phyloP scores from a whole-genome alignment of 768 basidiomycete genomes.

The Suillus weaverae region DNA sequence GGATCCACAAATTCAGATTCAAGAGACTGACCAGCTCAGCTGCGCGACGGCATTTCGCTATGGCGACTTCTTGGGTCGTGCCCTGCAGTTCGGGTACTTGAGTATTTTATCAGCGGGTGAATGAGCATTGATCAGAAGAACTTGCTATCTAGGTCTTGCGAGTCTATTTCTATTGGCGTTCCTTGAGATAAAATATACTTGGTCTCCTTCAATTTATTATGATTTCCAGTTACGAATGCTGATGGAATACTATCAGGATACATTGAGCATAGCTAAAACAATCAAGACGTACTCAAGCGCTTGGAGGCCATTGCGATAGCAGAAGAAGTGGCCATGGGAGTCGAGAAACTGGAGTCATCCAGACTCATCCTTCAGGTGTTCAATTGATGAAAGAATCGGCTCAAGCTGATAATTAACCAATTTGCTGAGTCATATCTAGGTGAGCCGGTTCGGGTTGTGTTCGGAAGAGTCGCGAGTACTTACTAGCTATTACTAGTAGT shows the following conservation, averaged over 20 bases:
- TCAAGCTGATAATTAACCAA: background rate
- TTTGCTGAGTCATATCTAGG: constrained; percentile 1
- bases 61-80: constrained; percentile 85
- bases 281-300: constrained; percentile 25
- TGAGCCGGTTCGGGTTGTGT: constrained; percentile 8
- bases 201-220: constrained; percentile 90
- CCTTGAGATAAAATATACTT: constrained; percentile 74
- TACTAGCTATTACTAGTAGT: background rate
- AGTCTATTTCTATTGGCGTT: constrained; percentile 70
- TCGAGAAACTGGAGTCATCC: background rate
- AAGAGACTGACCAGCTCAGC: constrained; percentile 65
- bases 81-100: constrained; percentile 95
- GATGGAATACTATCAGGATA: constrained; percentile 14
- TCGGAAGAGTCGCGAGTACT: background rate
- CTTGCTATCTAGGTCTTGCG: constrained; percentile 79
- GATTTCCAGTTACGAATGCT: constrained; percentile 96
- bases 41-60: constrained; percentile 81
- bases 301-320: constrained; percentile 20
- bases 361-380: background rate
- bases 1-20: background rate
- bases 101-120: background rate
- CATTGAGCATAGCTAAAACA: background rate
- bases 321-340: background rate
- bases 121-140: constrained; percentile 1
- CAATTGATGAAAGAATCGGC: no score